Conservation (phyloP, 2,329 filamentous ascomycete species). For the Fusarium torulosum region DNA sequence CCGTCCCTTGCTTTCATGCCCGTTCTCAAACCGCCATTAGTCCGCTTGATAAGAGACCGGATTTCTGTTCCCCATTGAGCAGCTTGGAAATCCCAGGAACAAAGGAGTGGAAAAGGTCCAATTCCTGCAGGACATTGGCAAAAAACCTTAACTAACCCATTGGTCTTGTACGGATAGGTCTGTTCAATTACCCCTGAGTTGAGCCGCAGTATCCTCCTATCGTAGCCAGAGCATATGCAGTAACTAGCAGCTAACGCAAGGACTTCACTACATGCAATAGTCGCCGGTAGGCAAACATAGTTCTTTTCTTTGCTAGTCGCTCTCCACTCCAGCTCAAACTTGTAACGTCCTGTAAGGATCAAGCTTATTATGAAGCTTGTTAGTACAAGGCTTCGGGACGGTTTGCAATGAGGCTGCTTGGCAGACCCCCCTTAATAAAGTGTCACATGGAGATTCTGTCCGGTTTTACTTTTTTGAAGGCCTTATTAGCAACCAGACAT, state of each 20-base stretch:
- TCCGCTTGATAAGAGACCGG: constrained; percentile 6
- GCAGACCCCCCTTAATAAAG: constrained; percentile 4
- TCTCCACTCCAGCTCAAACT: constrained; percentile 1
- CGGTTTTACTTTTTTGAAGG: constrained; percentile 24
- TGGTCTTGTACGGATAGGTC: constrained; percentile 8
- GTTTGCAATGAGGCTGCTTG: neutral
- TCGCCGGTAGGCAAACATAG: constrained; percentile 8
- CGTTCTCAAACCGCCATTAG: constrained; percentile 10
- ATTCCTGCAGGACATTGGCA: constrained; percentile 4
- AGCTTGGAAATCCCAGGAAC: constrained; percentile 9
- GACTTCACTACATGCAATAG: constrained; percentile 9
- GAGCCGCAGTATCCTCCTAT: constrained; percentile 35
- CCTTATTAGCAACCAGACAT: neutral
- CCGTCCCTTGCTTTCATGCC: constrained; percentile 1
- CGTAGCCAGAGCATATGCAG: constrained; percentile 25
- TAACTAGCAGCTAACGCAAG: constrained; percentile 13
- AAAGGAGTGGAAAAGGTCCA: neutral
- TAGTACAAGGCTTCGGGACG: neutral
- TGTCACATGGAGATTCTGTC: neutral
- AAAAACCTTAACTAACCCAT: constrained; percentile 3
- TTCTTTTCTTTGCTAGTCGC: neutral
- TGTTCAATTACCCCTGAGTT: constrained; percentile 39
- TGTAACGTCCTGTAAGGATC: neutral
- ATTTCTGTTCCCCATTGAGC: constrained; percentile 20
- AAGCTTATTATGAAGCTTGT: neutral